Evolutionary conservation across 2,329 filamentous ascomycete species (phyloP), one percentile per base, ranked within the genome.

Genomic region (Xylariaceae sp.): DNA sequence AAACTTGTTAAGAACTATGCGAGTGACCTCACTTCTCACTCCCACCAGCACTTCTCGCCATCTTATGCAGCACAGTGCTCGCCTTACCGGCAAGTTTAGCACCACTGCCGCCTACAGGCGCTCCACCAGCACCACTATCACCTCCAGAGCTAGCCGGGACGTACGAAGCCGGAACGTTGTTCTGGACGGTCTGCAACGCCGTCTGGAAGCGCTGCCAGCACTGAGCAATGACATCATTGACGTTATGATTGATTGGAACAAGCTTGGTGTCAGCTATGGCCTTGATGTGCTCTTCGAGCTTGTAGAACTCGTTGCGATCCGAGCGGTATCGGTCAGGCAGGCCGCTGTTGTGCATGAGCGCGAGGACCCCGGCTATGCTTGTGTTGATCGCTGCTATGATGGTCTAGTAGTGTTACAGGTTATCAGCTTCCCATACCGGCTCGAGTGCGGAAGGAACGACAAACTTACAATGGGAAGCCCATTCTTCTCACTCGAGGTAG

Each of bases 291-390:
- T 77, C 72, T 52, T 77, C 74, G 22, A 77, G 63, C 32, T 69
- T 66, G 42, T 67, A 65, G 54, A 76, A 77, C 55, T 77, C 72
- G 22, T 69, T 66, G 52, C 69, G 69, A 54, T 78, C 67, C 40
- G 69, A 69, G 22, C 74, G 67, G 51, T 77, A 77, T 6, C 74
- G 63, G 48, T 77, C 72, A 2, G 75, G 75, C 16, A 79, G 56
- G 1, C 75, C 75, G 47, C 73, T 77, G 55, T 78, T 78, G 59
- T 77, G 74, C 46, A 79, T 54, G 14, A 78, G 62, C 3, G 73
- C 75, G 4, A 79, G 64, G 6, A 77, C 55, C 2, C 75, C 75
- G 6, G 75, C 72, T 33, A 70, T 64, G 44, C 75, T 59, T 0
- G 75, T 79, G 56, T 77, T 77, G 46, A 68, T 54, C 5, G 72